Conservation (phyloP, 805 yeast genomes). For the Brettanomyces custersianus region DNA sequence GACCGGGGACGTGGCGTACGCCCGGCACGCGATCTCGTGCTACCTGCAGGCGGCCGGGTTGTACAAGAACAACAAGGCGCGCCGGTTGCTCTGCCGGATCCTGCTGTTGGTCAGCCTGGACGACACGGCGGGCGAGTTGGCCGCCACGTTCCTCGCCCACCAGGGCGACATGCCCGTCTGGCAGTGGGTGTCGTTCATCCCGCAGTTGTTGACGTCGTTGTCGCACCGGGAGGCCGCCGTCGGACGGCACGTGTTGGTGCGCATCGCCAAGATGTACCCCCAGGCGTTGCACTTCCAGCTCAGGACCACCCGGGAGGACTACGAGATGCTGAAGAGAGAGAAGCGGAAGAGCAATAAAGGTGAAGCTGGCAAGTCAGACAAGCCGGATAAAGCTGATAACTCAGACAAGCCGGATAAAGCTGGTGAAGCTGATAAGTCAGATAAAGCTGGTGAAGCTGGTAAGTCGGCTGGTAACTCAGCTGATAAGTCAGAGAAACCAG, state of each 20-base stretch:
- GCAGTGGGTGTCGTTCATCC: conserved; percentile 98
- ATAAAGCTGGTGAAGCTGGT: not conserved
- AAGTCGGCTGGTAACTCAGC: too few species aligned
- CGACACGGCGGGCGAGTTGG: conserved; percentile 70
- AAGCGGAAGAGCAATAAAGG: conserved; percentile 9
- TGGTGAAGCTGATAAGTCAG: not conserved
- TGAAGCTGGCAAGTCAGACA: conserved; percentile 3
- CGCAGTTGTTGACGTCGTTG: conserved; percentile 81
- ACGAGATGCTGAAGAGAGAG: conserved; percentile 46
- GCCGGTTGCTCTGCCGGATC: conserved; percentile 80
- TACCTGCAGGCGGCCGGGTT: conserved; percentile 96
- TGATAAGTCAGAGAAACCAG: too few species aligned
- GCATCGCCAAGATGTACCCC: conserved; percentile 94
- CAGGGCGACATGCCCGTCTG: conserved; percentile 97
- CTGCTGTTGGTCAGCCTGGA: conserved; percentile 91
- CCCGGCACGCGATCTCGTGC: conserved; percentile 91
- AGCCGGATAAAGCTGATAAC: not conserved
- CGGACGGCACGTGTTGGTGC: conserved; percentile 78
- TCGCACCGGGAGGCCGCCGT: conserved; percentile 87
- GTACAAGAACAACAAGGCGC: conserved; percentile 85
- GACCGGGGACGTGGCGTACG: conserved; percentile 68
- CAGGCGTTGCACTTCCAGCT: conserved; percentile 96
- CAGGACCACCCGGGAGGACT: conserved; percentile 91
- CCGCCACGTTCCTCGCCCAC: conserved; percentile 83
- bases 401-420: not conserved